phyloP scores from a whole-genome alignment of 2,329 filamentous ascomycete species.

The Neofusicoccum sp. region DNA sequence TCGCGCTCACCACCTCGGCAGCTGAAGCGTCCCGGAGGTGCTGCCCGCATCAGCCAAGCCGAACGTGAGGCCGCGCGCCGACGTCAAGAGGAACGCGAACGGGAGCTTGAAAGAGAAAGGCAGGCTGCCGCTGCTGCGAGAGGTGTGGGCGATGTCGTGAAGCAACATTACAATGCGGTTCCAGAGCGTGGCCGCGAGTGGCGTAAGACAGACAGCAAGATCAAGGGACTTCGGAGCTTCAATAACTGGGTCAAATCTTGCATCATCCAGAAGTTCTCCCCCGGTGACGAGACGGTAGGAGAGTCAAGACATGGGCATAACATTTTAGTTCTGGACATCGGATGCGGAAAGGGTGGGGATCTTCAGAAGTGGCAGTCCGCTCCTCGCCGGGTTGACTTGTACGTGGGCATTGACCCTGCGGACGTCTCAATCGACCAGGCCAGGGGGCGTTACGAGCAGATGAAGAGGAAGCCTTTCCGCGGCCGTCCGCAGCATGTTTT shows the following conservation, averaged over 20 bases:
- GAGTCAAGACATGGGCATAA: constrained; percentile 44
- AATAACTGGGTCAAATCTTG: constrained; percentile 99
- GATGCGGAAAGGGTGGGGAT: constrained; percentile 96
- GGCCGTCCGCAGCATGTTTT: constrained; percentile 63
- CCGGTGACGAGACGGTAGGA: constrained; percentile 38
- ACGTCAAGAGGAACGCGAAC: constrained; percentile 42
- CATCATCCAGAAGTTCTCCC: constrained; percentile 92
- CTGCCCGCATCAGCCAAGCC: constrained; percentile 63
- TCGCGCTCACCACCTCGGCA: constrained; percentile 58
- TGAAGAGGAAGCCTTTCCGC: constrained; percentile 62
- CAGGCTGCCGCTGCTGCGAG: constrained; percentile 15
- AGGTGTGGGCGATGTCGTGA: constrained; percentile 79
- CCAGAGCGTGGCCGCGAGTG: constrained; percentile 92
- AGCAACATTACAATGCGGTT: constrained; percentile 94
- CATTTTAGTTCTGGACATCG: constrained; percentile 86
- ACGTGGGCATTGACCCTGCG: constrained; percentile 91
- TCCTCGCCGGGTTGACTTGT: constrained; percentile 86
- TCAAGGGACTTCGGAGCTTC: constrained; percentile 90
- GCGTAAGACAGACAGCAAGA: constrained; percentile 90
- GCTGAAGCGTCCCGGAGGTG: constrained; percentile 61
- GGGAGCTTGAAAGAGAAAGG: constrained; percentile 50
- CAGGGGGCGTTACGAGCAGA: constrained; percentile 75
- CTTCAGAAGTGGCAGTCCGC: constrained; percentile 95
- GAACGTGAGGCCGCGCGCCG: constrained; percentile 70
- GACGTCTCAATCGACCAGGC: constrained; percentile 92